Evolutionary conservation across 2,329 filamentous ascomycete species (phyloP), one percentile per base, ranked within the genome.

Genomic region (Aureobasidium pullulans): DNA sequence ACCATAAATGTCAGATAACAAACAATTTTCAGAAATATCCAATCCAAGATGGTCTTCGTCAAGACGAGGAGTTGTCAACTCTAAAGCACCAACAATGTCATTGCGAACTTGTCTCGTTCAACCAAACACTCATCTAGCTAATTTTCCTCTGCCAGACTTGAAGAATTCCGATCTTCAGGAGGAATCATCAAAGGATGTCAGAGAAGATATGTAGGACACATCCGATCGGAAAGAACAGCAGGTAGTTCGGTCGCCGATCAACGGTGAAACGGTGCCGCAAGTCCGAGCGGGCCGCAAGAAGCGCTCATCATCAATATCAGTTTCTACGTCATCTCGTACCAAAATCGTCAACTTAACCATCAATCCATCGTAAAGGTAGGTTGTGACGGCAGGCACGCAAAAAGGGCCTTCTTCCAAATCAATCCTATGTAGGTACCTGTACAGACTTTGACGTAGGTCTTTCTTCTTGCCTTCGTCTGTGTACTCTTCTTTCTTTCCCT

Each of bases 211-310:
- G 11, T 42, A 15, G 39, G 15, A 2, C 23, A 23, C 23, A 23
- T 9, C 2, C 10, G 31, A 56, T 44, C 40, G 52, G 40, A 54
- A 37, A 54, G 39, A 52, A 52, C 32, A 29, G 50, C 39, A 23
- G 23, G 23, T 23, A 3, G 23, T 23, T 9, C 37, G 50, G 13
- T 40, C 13, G 37, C n/a, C 50, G 37, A 43, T 43, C 37, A 23
- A 56, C 40, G 39, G 40, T 44, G 31, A 3, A n/a, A n/a, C 13
- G n/a, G 13, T 50, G 52, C 52, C 39, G 52, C 34, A 36, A 3
- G 28, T 3, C 52, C 52, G 52, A 56, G 40, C 52, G 52, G 52
- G 39, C 52, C 52, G 52, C 31, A 44, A 44, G 52, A 43, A 34
- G 52, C 52, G 52, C 39, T 56, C 52, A 56, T 56, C 52, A 56